These are phyloP conservation scores for Climacium dendroides DNA, from an alignment of 225 moss, liverwort and hornwort species.

Conservation along the genomic window DNA sequence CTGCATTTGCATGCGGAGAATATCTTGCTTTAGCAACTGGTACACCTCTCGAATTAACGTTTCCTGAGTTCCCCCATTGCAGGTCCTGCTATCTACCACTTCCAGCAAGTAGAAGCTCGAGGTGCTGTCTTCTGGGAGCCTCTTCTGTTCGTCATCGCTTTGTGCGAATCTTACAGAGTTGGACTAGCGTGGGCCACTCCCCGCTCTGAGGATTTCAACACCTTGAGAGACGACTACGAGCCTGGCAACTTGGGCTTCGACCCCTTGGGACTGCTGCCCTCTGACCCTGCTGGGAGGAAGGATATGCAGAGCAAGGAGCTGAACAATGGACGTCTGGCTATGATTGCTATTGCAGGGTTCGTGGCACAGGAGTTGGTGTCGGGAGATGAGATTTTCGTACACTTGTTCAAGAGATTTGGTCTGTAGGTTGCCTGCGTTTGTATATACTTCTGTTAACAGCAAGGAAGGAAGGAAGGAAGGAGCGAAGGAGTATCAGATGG, in stretches of 20 bases:
- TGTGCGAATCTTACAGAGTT: conserved; percentile 45
- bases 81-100: conserved; percentile 66
- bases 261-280: conserved; percentile 47
- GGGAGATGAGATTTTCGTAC: conserved; percentile 43
- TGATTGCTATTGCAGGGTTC: conserved; percentile 71
- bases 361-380: conserved; percentile 60
- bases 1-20: neutral
- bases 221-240: conserved; percentile 47
- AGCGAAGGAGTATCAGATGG: neutral
- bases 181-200: conserved; percentile 57
- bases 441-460: neutral
- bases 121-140: conserved; percentile 68
- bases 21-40: neutral
- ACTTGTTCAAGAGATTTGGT: conserved; percentile 25
- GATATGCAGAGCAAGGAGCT: conserved; percentile 48
- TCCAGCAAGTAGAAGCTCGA: conserved; percentile 71
- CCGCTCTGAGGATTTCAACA: conserved; percentile 34
- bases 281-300: conserved; percentile 27
- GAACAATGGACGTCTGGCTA: conserved; percentile 70
- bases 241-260: conserved; percentile 76
- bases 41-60: neutral
- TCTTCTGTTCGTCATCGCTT: conserved; percentile 23
- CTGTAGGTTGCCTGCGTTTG: neutral
- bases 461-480: neutral
- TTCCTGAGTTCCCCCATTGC: neutral